Evolutionary conservation across 1,284 basidiomycete species (phyloP).

Genomic region (Xerocomus minutiporus): DNA sequence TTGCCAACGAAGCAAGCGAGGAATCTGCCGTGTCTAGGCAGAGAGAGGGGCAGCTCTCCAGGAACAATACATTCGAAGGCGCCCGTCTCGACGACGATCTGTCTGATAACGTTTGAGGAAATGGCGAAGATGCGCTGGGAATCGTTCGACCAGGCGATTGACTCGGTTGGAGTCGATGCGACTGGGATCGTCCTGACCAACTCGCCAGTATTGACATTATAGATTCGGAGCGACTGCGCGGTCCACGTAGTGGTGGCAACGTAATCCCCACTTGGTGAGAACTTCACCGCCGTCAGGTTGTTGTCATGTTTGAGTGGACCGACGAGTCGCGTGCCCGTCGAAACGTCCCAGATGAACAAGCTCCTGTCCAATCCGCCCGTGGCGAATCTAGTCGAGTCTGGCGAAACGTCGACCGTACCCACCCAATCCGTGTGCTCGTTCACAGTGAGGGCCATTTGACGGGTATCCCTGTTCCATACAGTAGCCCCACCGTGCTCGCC

Average conservation of each 20-base stretch:
- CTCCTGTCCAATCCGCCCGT: slow-evolving; percentile 1
- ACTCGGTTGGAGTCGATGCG: neutral
- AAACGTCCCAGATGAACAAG: slow-evolving; percentile 3
- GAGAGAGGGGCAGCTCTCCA: neutral
- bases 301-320: slow-evolving; percentile 1
- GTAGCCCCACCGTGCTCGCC: slow-evolving; percentile 3
- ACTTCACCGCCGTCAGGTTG: slow-evolving; percentile 2
- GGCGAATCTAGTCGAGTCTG: slow-evolving; percentile 6
- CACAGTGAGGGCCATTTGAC: neutral
- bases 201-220: neutral
- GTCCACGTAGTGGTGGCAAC: slow-evolving; percentile 1
- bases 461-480: slow-evolving; percentile 11
- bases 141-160: slow-evolving; percentile 3
- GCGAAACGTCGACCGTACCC: slow-evolving; percentile 1
- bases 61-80: slow-evolving; percentile 1
- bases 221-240: slow-evolving; percentile 1
- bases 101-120: neutral
- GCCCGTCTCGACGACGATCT: slow-evolving; percentile 1
- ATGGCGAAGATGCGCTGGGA: slow-evolving; percentile 2
- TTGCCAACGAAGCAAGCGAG: slow-evolving; percentile 1
- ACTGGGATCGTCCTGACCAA: neutral
- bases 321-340: slow-evolving; percentile 4
- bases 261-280: slow-evolving; percentile 7
- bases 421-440: neutral
- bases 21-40: neutral